Percentiles rank a stretch among this genome's conserved stretches.
phyloP scores from a whole-genome alignment of 164 flowering plant species.

The Magnolia officinalis region DNA sequence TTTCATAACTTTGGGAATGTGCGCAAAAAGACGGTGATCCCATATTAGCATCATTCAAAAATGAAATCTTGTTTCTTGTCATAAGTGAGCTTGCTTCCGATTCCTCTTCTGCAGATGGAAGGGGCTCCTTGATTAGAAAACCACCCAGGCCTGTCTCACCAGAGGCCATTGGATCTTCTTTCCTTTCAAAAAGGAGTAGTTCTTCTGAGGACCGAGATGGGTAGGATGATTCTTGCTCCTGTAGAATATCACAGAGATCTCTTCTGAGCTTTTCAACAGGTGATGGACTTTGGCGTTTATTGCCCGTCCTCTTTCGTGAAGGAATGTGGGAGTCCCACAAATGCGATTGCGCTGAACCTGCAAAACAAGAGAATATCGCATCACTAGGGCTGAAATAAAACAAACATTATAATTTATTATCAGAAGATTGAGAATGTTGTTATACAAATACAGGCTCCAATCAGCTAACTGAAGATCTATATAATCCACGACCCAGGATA shows the following conservation, averaged over 20 bases:
- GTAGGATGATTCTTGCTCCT: constrained; percentile 11
- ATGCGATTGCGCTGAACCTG: constrained; percentile 14
- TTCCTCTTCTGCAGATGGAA: constrained; percentile 8
- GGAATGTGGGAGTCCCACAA: constrained; percentile 18
- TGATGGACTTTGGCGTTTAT: constrained; percentile 9
- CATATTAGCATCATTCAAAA: background rate
- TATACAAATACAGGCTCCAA: background rate
- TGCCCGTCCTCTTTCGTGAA: constrained; percentile 17
- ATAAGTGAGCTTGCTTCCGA: constrained; percentile 9
- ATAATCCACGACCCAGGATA: too few species aligned
- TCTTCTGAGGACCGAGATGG: constrained; percentile 17
- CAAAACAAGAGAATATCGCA: background rate
- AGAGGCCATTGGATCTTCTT: constrained; percentile 9
- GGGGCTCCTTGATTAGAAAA: constrained; percentile 19
- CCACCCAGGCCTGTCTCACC: constrained; percentile 18
- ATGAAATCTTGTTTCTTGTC: background rate
- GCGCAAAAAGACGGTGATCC: background rate
- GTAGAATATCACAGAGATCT: constrained; percentile 19
- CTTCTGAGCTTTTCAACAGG: constrained; percentile 24
- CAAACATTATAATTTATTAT: too few species aligned
- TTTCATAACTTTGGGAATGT: constrained; percentile 1
- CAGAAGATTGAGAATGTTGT: too few species aligned
- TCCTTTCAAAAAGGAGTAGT: constrained; percentile 15
- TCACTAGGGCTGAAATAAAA: background rate
- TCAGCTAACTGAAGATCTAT: background rate